A percentile compares a stretch with the other conserved stretches of the same genome.
phyloP scores from a whole-genome alignment of 2,329 filamentous ascomycete genomes.

The Cyclaneusma minus region DNA sequence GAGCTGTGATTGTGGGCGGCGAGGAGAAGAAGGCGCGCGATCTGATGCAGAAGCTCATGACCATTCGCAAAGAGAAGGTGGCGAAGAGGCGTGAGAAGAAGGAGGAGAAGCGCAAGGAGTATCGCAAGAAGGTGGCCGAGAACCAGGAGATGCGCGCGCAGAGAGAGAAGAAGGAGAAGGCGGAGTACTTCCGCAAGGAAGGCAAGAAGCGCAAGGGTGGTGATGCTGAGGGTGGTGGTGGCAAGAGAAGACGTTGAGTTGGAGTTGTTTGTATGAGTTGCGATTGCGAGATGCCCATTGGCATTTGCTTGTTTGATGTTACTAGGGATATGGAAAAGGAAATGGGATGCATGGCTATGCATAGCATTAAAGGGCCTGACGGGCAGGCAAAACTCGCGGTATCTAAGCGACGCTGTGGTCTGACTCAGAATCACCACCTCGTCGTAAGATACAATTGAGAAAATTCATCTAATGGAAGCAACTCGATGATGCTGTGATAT shows the following conservation, averaged over 20 bases:
- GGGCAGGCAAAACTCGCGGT: too few species aligned
- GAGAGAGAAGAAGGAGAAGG: slow-evolving; percentile 77
- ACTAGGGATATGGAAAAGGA: too few species aligned
- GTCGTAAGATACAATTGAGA: too few species aligned
- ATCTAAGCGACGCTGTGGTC: too few species aligned
- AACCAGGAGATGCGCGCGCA: slow-evolving; percentile 72
- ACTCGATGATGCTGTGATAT: too few species aligned
- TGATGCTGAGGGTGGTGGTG: slow-evolving; percentile 32
- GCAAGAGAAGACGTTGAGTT: slow-evolving; percentile 19
- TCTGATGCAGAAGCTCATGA: slow-evolving; percentile 84
- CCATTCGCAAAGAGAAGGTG: slow-evolving; percentile 77
- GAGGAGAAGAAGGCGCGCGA: slow-evolving; percentile 84
- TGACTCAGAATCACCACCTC: too few species aligned
- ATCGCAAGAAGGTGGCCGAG: slow-evolving; percentile 70
- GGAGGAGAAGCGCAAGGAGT: slow-evolving; percentile 68
- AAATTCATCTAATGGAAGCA: too few species aligned
- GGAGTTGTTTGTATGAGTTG: too few species aligned
- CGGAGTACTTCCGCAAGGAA: slow-evolving; percentile 86
- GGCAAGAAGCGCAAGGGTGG: slow-evolving; percentile 59
- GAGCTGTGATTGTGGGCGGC: slow-evolving; percentile 69
- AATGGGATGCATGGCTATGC: too few species aligned
- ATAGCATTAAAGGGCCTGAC: too few species aligned
- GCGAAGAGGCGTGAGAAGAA: slow-evolving; percentile 74
- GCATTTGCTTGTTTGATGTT: too few species aligned
- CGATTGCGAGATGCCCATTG: too few species aligned